Conservation (phyloP, 371 early-diverging fungal species). For the Globomyces sp. region DNA sequence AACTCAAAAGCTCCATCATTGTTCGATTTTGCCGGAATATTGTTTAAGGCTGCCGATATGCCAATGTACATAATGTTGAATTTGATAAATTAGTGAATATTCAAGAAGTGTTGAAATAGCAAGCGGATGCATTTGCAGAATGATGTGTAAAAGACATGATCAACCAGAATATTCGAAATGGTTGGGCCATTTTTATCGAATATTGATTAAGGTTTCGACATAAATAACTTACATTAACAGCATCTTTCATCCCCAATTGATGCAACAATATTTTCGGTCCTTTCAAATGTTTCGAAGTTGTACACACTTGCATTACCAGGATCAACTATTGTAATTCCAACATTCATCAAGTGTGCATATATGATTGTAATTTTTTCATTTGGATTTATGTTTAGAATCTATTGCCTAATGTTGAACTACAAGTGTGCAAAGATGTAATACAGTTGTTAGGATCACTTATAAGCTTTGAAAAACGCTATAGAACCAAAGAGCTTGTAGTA, state of each 20-base stretch:
- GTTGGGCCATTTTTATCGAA: neutral
- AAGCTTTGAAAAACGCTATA: slow-evolving; percentile 4
- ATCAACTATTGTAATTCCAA: slow-evolving; percentile 61
- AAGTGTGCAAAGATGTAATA: neutral
- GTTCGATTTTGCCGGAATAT: slow-evolving; percentile 65
- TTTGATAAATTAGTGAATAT: slow-evolving; percentile 41
- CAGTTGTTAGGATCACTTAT: slow-evolving; percentile 5
- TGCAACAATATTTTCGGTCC: slow-evolving; percentile 53
- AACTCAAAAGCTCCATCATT: slow-evolving; percentile 54
- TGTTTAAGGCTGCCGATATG: slow-evolving; percentile 65
- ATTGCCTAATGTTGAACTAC: neutral
- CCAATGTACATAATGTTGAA: slow-evolving; percentile 25
- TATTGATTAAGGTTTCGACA: neutral
- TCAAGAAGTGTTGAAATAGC: slow-evolving; percentile 60
- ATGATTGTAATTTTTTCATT: slow-evolving; percentile 18
- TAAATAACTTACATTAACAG: neutral
- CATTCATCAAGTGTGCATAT: slow-evolving; percentile 52
- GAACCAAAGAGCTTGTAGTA: neutral
- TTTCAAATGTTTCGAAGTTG: slow-evolving; percentile 61
- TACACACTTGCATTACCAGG: slow-evolving; percentile 69
- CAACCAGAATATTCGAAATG: slow-evolving; percentile 61
- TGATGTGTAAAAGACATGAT: slow-evolving; percentile 70
- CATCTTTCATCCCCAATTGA: neutral
- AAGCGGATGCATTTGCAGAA: slow-evolving; percentile 67
- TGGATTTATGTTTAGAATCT: neutral